Percentiles rank a stretch among this genome's conserved stretches.
Conservation (phyloP, 208 protist genomes). For the Crithidia sp. region DNA sequence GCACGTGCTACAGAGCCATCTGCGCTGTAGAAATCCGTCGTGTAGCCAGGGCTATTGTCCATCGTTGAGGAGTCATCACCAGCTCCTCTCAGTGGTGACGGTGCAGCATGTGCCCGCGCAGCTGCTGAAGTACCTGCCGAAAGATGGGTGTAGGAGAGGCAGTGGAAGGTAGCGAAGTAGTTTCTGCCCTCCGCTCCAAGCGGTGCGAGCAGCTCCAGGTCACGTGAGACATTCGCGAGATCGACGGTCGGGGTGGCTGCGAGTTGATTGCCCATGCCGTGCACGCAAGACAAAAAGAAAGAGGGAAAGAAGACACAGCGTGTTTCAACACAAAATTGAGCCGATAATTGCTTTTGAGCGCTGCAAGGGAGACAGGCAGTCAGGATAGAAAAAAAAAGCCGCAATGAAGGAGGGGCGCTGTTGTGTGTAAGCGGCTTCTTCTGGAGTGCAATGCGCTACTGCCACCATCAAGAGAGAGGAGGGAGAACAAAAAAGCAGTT, state of each 20-base stretch:
- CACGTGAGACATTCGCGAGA: constrained; percentile 57
- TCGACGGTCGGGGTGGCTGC: constrained; percentile 60
- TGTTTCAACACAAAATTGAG: constrained; percentile 1
- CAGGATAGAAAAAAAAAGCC: no score
- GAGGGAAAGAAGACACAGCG: not conserved
- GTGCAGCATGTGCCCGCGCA: no score
- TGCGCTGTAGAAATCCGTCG: constrained; percentile 15
- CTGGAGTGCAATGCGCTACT: no score
- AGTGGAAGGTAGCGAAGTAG: constrained; percentile 78
- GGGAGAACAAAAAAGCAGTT: no score
- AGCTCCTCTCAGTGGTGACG: no score
- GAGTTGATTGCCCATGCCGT: constrained; percentile 82
- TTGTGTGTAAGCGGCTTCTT: no score
- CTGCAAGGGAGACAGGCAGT: no score
- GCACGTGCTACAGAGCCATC: not conserved
- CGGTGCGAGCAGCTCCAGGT: constrained; percentile 51
- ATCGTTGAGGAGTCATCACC: no score
- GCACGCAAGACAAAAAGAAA: constrained; percentile 5
- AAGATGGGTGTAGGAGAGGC: constrained; percentile 25
- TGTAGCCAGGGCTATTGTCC: constrained; percentile 12
- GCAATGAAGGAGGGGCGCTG: no score
- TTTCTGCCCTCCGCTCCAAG: constrained; percentile 63
- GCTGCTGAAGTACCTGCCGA: not conserved
- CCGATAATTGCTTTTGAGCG: no score
- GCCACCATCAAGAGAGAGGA: no score